These are phyloP conservation scores for Massarina eburnea DNA, from an alignment of 2,329 filamentous ascomycete species.

Conservation along the genomic window DNA sequence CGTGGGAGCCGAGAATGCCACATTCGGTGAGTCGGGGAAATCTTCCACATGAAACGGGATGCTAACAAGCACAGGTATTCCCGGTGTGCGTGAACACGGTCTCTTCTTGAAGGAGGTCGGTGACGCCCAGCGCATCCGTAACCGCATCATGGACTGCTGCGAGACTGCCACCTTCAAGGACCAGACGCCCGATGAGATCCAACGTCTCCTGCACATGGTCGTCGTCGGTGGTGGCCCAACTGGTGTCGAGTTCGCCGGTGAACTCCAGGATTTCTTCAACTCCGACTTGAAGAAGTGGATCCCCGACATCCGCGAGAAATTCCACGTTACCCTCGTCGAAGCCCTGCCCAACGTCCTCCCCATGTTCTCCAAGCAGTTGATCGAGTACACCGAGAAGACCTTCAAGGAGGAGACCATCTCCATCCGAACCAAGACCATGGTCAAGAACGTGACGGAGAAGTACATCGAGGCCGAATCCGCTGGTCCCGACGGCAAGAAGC, in stretches of 20 bases:
- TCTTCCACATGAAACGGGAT: neutral
- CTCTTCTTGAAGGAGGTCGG: constrained; percentile 98
- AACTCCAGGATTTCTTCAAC: constrained; percentile 98
- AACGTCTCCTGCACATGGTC: constrained; percentile 97
- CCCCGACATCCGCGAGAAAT: constrained; percentile 90
- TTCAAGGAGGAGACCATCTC: constrained; percentile 98
- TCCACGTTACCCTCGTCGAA: constrained; percentile 97
- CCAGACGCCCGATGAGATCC: constrained; percentile 81
- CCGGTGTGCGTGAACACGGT: constrained; percentile 89
- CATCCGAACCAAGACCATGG: constrained; percentile 98
- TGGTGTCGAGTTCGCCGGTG: constrained; percentile 96
- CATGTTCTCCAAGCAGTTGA: constrained; percentile 98
- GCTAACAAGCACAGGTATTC: constrained; percentile 62
- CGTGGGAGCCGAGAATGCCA: constrained; percentile 97
- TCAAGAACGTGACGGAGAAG: constrained; percentile 94
- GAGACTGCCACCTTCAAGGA: constrained; percentile 99
- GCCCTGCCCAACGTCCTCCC: constrained; percentile 94
- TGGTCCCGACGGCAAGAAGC: constrained; percentile 81
- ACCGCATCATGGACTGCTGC: constrained; percentile 99
- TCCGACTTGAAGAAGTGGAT: constrained; percentile 98
- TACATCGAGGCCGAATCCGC: constrained; percentile 87
- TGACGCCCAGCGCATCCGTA: constrained; percentile 94
- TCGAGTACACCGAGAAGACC: constrained; percentile 98
- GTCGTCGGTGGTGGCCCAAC: constrained; percentile 83
- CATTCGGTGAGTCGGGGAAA: constrained; percentile 67